Evolutionary conservation across 1,284 basidiomycete species (phyloP).

Genomic region (Heterobasidion occidentale): DNA sequence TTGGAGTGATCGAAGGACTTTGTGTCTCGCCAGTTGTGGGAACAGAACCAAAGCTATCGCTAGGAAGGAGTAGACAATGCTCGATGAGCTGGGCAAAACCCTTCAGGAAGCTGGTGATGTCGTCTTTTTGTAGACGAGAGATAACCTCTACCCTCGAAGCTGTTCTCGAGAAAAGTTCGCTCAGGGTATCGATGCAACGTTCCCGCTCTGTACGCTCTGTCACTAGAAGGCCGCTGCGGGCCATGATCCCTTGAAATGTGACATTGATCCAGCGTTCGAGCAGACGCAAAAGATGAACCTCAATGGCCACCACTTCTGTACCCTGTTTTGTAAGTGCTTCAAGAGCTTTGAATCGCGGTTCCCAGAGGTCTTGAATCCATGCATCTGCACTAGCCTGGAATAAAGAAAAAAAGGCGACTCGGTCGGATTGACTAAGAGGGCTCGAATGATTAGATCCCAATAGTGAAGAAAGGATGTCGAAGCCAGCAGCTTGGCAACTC

Average conservation of each 20-base stretch:
- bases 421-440: slow-evolving; percentile 42
- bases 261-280: slow-evolving; percentile 56
- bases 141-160: slow-evolving; percentile 42
- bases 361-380: slow-evolving; percentile 63
- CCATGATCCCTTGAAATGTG: slow-evolving; percentile 48
- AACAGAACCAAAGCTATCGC: slow-evolving; percentile 17
- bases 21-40: slow-evolving; percentile 19
- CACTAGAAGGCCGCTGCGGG: slow-evolving; percentile 25
- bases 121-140: slow-evolving; percentile 50
- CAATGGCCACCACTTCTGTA: slow-evolving; percentile 55
- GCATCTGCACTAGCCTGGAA: slow-evolving; percentile 34
- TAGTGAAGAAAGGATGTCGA: slow-evolving; percentile 61
- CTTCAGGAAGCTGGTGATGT: slow-evolving; percentile 40
- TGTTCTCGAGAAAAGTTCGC: slow-evolving; percentile 45
- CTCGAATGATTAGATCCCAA: slow-evolving; percentile 46
- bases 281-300: slow-evolving; percentile 43
- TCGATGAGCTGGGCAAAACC: slow-evolving; percentile 56
- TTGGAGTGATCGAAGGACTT: slow-evolving; percentile 20
- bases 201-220: slow-evolving; percentile 50
- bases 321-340: slow-evolving; percentile 51
- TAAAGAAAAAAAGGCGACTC: slow-evolving; percentile 52
- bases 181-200: slow-evolving; percentile 48
- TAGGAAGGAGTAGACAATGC: slow-evolving; percentile 35
- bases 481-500: slow-evolving; percentile 55
- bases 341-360: slow-evolving; percentile 58